phyloP scores from a whole-genome alignment of 257 asterid species.

The Solanum boliviense region DNA sequence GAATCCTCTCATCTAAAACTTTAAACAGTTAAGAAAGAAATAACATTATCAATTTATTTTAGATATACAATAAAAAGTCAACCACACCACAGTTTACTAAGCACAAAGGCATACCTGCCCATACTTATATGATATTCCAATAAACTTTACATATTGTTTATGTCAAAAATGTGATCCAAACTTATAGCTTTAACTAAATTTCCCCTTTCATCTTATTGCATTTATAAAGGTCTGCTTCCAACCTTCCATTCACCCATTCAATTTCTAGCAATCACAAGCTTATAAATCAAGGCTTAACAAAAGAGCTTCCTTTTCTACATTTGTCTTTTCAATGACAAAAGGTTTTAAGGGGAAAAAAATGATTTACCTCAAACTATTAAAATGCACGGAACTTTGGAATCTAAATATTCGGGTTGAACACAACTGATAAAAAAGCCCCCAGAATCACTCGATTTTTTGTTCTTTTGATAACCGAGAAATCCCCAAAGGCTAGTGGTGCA shows the following conservation, averaged over 20 bases:
- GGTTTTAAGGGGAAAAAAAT: not conserved
- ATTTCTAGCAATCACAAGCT: not conserved
- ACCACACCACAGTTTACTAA: not conserved
- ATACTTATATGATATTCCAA: not conserved
- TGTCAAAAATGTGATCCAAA: not conserved
- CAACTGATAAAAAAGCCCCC: conserved; percentile 8
- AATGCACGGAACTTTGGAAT: conserved; percentile 12
- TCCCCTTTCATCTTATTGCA: not conserved
- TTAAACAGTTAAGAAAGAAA: not conserved
- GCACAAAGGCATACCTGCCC: not conserved
- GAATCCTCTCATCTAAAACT: not conserved
- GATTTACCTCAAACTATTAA: conserved; percentile 33
- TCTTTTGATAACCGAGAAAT: not conserved
- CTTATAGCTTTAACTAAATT: not conserved
- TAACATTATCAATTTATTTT: not conserved
- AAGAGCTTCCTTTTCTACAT: not conserved
- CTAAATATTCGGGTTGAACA: conserved; percentile 1
- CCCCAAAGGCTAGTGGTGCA: not conserved
- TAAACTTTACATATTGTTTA: not conserved
- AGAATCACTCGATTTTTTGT: not conserved
- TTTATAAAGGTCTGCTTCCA: not conserved
- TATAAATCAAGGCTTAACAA: not conserved
- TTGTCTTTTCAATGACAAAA: not conserved
- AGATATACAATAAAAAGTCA: not conserved
- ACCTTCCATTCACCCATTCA: not conserved